A percentile compares a stretch with the other conserved stretches of the same genome.
phyloP scores from a whole-genome alignment of 495 filamentous ascomycete genomes.

The Cudoniella acicularis region DNA sequence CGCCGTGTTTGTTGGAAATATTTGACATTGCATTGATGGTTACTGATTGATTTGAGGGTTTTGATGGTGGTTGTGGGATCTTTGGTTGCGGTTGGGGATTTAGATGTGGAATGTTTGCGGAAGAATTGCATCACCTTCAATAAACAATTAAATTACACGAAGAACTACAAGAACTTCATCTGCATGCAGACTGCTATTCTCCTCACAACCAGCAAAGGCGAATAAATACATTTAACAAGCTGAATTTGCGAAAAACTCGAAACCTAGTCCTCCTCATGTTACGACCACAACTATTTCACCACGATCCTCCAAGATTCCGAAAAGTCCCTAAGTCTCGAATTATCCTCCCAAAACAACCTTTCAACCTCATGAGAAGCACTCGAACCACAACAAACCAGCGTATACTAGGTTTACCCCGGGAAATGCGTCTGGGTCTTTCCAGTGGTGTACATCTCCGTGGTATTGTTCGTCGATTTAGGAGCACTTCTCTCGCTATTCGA shows the following conservation, averaged over 20 bases:
- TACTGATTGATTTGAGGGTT: neutral
- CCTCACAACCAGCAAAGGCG: constrained; percentile 95
- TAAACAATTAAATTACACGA: neutral
- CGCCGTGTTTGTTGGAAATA: neutral
- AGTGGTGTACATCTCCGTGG: neutral
- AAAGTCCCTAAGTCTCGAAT: neutral
- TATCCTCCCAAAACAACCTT: neutral
- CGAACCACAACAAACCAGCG: neutral
- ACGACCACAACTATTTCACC: neutral
- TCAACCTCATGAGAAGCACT: neutral
- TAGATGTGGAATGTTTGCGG: neutral
- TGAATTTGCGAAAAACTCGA: neutral
- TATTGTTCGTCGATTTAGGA: neutral
- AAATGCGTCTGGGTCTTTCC: neutral
- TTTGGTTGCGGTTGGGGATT: neutral
- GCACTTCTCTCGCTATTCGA: neutral
- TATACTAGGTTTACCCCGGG: neutral
- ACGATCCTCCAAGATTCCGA: neutral
- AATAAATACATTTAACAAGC: constrained; percentile 47
- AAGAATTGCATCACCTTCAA: neutral
- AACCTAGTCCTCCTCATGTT: neutral
- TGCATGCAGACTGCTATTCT: constrained; percentile 91
- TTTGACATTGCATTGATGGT: neutral
- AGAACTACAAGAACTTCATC: constrained; percentile 67
- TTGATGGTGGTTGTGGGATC: neutral